Conservation (phyloP, 2,329 filamentous ascomycete genomes). For the Aureobasidium sp. region DNA sequence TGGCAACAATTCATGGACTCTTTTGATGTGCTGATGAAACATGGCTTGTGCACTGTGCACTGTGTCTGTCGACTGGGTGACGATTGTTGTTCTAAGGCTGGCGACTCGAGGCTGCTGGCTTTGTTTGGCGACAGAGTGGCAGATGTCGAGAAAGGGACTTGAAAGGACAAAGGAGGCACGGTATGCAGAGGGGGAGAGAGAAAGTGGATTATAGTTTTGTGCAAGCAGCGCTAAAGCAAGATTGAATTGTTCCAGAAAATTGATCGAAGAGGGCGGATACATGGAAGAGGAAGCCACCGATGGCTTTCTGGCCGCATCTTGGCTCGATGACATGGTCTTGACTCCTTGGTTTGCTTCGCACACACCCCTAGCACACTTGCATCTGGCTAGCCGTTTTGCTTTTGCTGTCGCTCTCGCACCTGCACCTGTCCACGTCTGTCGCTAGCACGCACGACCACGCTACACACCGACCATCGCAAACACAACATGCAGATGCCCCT, state of each 20-base stretch:
- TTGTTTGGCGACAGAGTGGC: neutral
- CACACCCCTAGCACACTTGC: neutral
- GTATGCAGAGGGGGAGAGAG: neutral
- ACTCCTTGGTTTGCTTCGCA: neutral
- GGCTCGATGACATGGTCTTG: conserved; percentile 2
- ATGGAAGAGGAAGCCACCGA: neutral
- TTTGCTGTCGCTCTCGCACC: neutral
- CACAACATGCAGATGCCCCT: conserved; percentile 7
- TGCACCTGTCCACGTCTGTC: neutral
- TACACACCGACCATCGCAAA: neutral
- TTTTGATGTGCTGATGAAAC: conserved; percentile 1
- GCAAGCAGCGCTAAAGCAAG: neutral
- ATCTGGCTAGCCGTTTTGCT: neutral
- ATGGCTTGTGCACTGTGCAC: conserved; percentile 4
- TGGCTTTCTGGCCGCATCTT: conserved; percentile 6
- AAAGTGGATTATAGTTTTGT: neutral
- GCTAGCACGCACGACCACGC: neutral
- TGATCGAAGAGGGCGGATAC: conserved; percentile 1
- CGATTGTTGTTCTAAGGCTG: neutral
- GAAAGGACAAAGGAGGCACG: neutral
- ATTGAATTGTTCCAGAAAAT: conserved; percentile 9
- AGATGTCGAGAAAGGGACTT: neutral
- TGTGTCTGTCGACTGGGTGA: conserved; percentile 9
- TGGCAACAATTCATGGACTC: conserved; percentile 3
- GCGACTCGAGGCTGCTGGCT: neutral